These are phyloP conservation scores for Pseudogymnoascus sp. DNA, from an alignment of 2,329 filamentous ascomycete species.

Conservation along the genomic window DNA sequence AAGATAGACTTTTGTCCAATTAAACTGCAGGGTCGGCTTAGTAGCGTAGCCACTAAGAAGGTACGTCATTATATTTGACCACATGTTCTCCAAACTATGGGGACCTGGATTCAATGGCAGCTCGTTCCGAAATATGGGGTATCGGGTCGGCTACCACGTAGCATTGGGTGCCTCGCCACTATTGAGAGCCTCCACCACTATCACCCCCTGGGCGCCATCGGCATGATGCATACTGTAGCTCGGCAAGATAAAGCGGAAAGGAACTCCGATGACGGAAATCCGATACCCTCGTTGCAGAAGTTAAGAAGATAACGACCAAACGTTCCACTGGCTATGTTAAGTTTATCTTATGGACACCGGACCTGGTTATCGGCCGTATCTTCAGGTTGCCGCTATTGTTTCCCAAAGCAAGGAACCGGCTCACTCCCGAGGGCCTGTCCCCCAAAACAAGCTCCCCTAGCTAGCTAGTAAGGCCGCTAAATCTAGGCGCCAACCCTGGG, in stretches of 20 bases:
- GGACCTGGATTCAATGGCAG: neutral
- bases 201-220: neutral
- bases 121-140: neutral
- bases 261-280: neutral
- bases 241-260: neutral
- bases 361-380: neutral
- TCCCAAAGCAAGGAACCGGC: neutral
- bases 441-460: neutral
- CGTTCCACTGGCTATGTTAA: neutral
- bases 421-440: neutral
- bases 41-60: neutral
- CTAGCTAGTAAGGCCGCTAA: neutral
- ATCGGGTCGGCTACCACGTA: constrained; percentile 6
- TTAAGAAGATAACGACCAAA: neutral
- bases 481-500: neutral
- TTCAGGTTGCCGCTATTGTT: neutral
- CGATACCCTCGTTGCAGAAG: neutral
- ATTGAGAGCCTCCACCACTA: neutral
- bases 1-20: neutral
- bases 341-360: neutral
- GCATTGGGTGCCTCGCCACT: neutral
- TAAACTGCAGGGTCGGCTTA: neutral
- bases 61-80: neutral
- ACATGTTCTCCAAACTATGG: neutral
- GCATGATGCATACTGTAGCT: neutral